These are phyloP conservation scores for Diplodia corticola DNA, from an alignment of 2,329 filamentous ascomycete species.

Conservation along the genomic window DNA sequence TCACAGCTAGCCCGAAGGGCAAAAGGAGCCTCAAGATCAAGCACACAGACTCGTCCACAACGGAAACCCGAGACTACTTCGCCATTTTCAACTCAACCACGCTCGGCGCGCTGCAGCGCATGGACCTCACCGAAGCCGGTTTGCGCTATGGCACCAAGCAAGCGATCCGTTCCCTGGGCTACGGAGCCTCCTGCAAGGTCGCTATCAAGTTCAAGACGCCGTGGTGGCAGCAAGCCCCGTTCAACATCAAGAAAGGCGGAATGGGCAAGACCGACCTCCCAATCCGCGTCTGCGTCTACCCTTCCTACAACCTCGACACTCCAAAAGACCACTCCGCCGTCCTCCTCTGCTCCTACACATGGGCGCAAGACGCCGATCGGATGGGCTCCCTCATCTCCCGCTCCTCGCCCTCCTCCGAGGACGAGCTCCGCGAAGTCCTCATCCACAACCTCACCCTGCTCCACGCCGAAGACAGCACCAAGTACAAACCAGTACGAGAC, in stretches of 20 bases:
- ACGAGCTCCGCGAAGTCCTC: constrained; percentile 32
- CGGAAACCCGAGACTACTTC: constrained; percentile 27
- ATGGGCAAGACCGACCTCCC: constrained; percentile 35
- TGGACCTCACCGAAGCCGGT: constrained; percentile 31
- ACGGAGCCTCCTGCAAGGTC: constrained; percentile 38
- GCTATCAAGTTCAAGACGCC: constrained; percentile 39
- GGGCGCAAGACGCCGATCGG: constrained; percentile 39
- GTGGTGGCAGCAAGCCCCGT: constrained; percentile 36
- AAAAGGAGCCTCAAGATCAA: neutral
- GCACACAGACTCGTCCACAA: neutral
- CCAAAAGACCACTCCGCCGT: constrained; percentile 31
- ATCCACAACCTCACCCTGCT: constrained; percentile 34
- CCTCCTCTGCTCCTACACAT: constrained; percentile 42
- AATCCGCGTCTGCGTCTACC: constrained; percentile 40
- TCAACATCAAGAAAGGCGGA: constrained; percentile 34
- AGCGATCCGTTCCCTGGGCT: constrained; percentile 37
- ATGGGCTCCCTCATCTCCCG: constrained; percentile 32
- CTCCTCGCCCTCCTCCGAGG: constrained; percentile 26
- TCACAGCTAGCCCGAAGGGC: constrained; percentile 19
- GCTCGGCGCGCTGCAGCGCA: constrained; percentile 33
- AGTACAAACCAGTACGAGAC: neutral
- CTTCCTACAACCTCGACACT: constrained; percentile 39
- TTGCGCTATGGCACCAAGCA: constrained; percentile 30
- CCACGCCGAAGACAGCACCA: constrained; percentile 24
- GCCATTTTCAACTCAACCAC: constrained; percentile 38